Base-by-base conservation (phyloP, 1,139 yeast species). In the Geotrichum histeridarum region DNA sequence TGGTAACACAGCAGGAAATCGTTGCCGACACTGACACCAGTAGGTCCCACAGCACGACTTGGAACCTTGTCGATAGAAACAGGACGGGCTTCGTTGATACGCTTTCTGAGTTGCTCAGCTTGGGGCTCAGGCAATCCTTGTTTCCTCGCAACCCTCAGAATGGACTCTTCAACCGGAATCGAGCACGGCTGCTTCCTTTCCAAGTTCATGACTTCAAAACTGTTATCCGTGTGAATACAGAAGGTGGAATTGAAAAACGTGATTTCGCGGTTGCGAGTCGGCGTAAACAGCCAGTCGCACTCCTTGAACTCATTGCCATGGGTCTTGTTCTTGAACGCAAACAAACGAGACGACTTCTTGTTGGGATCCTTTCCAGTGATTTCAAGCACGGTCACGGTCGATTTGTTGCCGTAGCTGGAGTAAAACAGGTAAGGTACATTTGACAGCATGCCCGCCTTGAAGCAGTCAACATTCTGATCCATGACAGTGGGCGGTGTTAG, bases 161-260 rank as follows among this genome's bases (percentile, higher is more conserved):
- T 39, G 15, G 51, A 47, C 32, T 15, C 41, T 14, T 27, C 36
- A 14, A 18, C 36, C 1, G 55, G 55, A 14, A 48, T 48, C 9
- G 52, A 42, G 38, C 38, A 35, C 1, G 55, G 55, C 8, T 39
- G 52, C 18, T 46, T 42, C 11, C 30, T n/a, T n/a, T 48, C 52
- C 17, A 53, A 31, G 15, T 36, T 38, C 54, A 54, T 51, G 22
- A 51, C 51, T 31, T 48, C 54, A 43, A 55, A 55, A 33, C 45
- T 39, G 31, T 43, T 42, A 12, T 48, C 54, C 2, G 58, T 55
- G 35, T 50, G 54, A 27, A 55, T 43, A 27, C 55, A 55, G 33
- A 55, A 55, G 6, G 45, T 52, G 11, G 52, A 41, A 22, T 53
- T 54, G 48, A 55, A 55, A 38, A 55, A 47, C 7, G 54, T 49